These are phyloP conservation scores for Tetraselmis striata DNA, from an alignment of 139 green algal genomes.

Conservation along the genomic window DNA sequence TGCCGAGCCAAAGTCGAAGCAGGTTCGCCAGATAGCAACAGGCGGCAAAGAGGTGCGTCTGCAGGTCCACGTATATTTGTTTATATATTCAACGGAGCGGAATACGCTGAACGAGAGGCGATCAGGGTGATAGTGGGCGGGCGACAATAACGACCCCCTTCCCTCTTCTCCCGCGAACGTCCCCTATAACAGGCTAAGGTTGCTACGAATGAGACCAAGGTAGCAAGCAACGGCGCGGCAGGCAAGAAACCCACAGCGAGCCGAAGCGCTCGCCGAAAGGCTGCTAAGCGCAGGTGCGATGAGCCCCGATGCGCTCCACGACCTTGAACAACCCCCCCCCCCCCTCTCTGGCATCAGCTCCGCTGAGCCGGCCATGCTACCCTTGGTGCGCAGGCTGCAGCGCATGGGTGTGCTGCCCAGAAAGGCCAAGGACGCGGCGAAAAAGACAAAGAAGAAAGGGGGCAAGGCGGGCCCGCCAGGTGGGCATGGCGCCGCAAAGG, in stretches of 20 bases:
- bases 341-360: background rate
- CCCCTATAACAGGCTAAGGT: no score
- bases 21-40: background rate
- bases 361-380: no score
- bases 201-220: no score
- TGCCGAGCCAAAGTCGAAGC: background rate
- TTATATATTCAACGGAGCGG: no score
- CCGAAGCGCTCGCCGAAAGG: background rate
- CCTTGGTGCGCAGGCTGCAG: background rate
- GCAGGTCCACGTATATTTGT: background rate
- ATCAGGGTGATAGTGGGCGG: background rate
- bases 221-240: background rate
- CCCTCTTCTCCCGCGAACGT: no score
- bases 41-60: no score
- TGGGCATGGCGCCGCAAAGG: background rate
- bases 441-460: background rate
- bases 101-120: no score
- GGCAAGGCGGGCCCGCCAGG: background rate
- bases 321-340: background rate
- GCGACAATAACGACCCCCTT: background rate
- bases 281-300: background rate
- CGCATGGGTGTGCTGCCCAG: background rate
- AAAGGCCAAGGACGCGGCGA: background rate
- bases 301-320: background rate
- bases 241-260: background rate